Conservation (phyloP, 176 grass and related monocot species). For the Pontederia paniculata region DNA sequence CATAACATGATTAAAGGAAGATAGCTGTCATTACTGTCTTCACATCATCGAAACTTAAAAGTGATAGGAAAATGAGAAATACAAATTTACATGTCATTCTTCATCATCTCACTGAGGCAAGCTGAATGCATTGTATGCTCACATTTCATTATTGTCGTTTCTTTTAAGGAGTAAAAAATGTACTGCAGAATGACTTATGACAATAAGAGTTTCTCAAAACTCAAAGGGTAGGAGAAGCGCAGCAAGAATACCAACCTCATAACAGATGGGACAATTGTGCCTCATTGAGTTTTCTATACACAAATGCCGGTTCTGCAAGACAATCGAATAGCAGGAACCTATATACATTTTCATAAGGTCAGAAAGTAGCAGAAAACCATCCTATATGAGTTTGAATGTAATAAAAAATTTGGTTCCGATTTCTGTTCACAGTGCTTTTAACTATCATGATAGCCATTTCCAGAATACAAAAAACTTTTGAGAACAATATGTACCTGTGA, state of each 20-base stretch:
- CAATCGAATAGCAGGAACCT: conserved; percentile 74
- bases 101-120: conserved; percentile 77
- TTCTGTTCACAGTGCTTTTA: no score
- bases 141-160: conserved; percentile 64
- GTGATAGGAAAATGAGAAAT: conserved; percentile 7
- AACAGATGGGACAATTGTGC: conserved; percentile 84
- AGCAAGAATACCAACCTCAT: conserved; percentile 38
- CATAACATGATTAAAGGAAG: conserved; percentile 1
- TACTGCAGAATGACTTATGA: conserved; percentile 36
- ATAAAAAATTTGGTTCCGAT: neutral
- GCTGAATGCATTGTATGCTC: conserved; percentile 85
- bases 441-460: no score
- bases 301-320: conserved; percentile 45
- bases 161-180: conserved; percentile 69
- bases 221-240: conserved; percentile 1
- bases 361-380: neutral
- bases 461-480: no score
- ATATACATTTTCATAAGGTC: neutral
- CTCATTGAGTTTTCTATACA: conserved; percentile 88
- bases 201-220: conserved; percentile 15
- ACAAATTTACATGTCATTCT: conserved; percentile 73
- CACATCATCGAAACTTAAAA: conserved; percentile 16
- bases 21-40: neutral
- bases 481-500: no score
- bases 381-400: neutral